Base-by-base conservation (phyloP, 768 basidiomycete species). In the Vararia minispora region DNA sequence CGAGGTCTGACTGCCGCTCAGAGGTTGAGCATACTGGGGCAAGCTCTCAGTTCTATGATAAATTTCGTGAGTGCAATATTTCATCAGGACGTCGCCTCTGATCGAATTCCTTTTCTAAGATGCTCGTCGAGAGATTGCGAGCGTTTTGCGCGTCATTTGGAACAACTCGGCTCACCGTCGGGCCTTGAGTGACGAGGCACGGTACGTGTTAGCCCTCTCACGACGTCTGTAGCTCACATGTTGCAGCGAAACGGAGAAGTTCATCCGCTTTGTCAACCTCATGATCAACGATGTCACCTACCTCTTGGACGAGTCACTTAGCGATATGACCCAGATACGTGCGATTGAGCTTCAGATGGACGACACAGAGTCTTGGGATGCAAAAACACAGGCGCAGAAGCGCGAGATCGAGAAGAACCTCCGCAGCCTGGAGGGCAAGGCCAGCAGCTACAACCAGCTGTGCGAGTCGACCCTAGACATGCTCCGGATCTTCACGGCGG, bases 281-380 rank as follows among this genome's bases (percentile, higher is more conserved):
- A 85, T 98, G 76, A 95, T 98, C 66, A 97, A 95, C 69, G 95
- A 99, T 51, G 90, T 94, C 39, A 98, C 94, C 7, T 98, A 91
- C 59, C 82, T 97, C 37, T 79, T 99, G 72, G 91, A 98, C 56
- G 95, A 99, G 52, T 94, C 90, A 7, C 68, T 98, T 33, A 77
- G 77, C 49, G 86, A 92, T 46, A 69, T 99, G 35, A 69, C 76
- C 9, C 86, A 94, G 54, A 95, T 99, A 46, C 77, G 84, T 56
- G 77, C 72, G 42, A 79, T 97, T 35, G 83, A 94, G 56, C 62
- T 64, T 0, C 84, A 92, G 55, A 94, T 92, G 81, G 76, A 74
- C 31, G 72, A 91, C 57, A 65, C 67, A 37, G 69, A 58, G 2
- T 62, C 72, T 1, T 99, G 89, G 86, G 65, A 69, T 18, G 60